These are phyloP conservation scores for Citrus glauca DNA, from an alignment of 345 rosid genomes.

Conservation along the genomic window DNA sequence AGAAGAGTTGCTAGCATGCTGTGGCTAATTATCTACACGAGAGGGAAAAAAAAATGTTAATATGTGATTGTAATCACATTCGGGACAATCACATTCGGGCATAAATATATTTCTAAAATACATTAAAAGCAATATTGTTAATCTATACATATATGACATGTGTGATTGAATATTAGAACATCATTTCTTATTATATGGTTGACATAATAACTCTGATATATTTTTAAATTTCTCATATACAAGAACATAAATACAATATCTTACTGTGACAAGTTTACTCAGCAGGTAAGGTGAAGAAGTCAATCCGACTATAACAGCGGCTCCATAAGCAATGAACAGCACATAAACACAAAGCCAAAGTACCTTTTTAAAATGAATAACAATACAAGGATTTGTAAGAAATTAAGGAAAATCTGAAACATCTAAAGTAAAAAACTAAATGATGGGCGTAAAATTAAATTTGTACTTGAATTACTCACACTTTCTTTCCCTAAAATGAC, in stretches of 20 bases:
- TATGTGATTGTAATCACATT: neutral
- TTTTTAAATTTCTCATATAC: no score
- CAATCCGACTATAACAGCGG: conserved; percentile 9
- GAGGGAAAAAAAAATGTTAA: no score
- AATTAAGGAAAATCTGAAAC: no score
- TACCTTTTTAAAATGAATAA: conserved; percentile 4
- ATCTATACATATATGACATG: no score
- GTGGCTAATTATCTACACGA: conserved; percentile 24
- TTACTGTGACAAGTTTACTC: conserved; percentile 20
- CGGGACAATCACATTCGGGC: neutral
- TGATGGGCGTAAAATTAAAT: neutral
- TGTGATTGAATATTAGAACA: no score
- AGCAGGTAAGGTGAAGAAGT: conserved; percentile 16
- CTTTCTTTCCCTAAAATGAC: conserved; percentile 26
- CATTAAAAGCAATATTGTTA: no score
- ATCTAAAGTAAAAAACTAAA: no score
- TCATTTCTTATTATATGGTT: no score
- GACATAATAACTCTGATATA: no score
- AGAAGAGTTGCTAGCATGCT: conserved; percentile 12
- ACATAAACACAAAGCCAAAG: conserved; percentile 28
- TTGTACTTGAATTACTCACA: conserved; percentile 3
- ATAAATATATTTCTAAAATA: no score
- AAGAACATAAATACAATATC: neutral
- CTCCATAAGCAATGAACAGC: conserved; percentile 29
- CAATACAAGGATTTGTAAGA: no score